A percentile compares a stretch with the other conserved stretches of the same genome.
Evolutionary conservation across 1,284 basidiomycete species (phyloP).

Genomic region (Tilletia caries): DNA sequence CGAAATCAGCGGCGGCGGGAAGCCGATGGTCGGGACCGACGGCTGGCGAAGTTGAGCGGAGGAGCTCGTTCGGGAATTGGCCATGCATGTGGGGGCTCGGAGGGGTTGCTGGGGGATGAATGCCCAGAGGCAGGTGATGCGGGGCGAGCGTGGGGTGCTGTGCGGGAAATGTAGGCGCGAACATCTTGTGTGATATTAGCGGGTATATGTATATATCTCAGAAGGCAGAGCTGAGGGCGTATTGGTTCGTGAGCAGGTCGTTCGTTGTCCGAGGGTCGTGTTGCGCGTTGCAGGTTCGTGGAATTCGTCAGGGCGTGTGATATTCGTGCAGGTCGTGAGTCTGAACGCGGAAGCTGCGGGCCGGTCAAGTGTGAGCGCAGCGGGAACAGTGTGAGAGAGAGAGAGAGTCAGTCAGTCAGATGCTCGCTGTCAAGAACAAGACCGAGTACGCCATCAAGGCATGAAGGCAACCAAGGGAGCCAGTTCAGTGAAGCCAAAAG

Average conservation of each 20-base stretch:
- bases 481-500: too few species aligned
- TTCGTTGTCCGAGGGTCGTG: not conserved
- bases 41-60: not conserved
- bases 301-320: too few species aligned
- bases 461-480: too few species aligned
- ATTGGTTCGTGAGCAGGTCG: not conserved
- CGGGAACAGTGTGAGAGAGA: too few species aligned
- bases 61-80: not conserved
- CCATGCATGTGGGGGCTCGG: not conserved
- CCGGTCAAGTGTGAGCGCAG: too few species aligned
- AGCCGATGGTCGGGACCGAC: not conserved
- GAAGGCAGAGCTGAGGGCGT: not conserved
- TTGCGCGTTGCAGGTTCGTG: too few species aligned
- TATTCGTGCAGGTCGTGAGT: too few species aligned
- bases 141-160: not conserved
- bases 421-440: too few species aligned
- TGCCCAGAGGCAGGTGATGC: slow-evolving; percentile 8
- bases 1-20: not conserved
- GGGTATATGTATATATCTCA: not conserved
- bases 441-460: too few species aligned
- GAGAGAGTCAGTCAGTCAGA: too few species aligned
- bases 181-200: not conserved
- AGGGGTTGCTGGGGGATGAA: not conserved
- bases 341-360: too few species aligned
- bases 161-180: slow-evolving; percentile 3